Evolutionary conservation across 345 rosid genomes (phyloP).

Genomic region (Moricandia arvensis): DNA sequence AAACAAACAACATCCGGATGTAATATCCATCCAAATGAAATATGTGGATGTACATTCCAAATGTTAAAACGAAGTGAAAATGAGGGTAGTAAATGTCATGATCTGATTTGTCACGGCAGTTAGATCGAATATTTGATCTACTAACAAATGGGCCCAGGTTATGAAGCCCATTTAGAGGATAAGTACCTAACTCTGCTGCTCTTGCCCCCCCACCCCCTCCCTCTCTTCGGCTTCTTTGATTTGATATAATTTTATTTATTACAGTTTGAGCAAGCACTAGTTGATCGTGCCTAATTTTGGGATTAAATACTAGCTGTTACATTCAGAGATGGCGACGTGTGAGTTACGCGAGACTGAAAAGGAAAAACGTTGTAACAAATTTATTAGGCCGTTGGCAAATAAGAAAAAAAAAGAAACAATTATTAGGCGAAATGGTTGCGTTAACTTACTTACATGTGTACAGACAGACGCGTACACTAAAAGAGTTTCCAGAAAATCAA

Average conservation of each 20-base stretch:
- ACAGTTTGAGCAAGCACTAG: not conserved
- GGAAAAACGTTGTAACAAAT: not conserved
- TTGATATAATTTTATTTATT: not conserved
- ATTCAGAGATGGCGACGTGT: constrained; percentile 5
- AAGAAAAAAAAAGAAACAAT: not conserved
- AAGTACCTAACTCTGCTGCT: not conserved
- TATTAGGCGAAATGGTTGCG: not conserved
- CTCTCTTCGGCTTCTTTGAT: no score
- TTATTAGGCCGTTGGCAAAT: not conserved
- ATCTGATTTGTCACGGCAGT: not conserved
- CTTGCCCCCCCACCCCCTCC: no score
- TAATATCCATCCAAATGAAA: no score
- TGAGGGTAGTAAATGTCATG: not conserved
- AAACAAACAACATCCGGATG: no score
- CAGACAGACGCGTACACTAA: not conserved
- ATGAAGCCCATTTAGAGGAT: not conserved
- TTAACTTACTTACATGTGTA: not conserved
- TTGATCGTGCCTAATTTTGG: no score
- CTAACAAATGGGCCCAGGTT: constrained; percentile 6
- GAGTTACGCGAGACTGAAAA: constrained; percentile 11
- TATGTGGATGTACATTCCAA: no score
- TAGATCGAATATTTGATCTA: no score
- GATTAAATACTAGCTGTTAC: no score
- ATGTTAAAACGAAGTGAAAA: no score
- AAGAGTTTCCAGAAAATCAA: not conserved